Evolutionary conservation across 176 grass and related monocot genomes (phyloP).

Genomic region (Otatea glauca): DNA sequence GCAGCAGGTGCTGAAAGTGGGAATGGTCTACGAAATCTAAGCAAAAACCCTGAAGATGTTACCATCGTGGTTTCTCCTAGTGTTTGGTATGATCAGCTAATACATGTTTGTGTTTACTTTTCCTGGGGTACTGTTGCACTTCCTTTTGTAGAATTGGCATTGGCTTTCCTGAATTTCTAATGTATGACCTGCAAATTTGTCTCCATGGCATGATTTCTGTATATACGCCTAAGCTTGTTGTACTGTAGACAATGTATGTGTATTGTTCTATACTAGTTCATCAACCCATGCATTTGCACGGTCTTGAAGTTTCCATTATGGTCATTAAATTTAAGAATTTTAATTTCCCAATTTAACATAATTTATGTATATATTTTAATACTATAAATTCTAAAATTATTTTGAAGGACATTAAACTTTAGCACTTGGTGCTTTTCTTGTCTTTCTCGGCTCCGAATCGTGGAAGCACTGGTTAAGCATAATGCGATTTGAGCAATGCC

Average conservation of each 20-base stretch:
- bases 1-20: slow-evolving; percentile 60
- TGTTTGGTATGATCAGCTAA: not conserved
- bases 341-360: too few species aligned
- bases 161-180: not conserved
- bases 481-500: too few species aligned
- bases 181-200: not conserved
- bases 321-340: too few species aligned
- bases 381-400: too few species aligned
- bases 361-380: too few species aligned
- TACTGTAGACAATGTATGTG: not conserved
- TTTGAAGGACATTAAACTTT: too few species aligned
- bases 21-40: slow-evolving; percentile 65
- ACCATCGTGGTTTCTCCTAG: too few species aligned
- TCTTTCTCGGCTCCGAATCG: too few species aligned
- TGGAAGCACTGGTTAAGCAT: too few species aligned
- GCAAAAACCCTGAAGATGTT: not conserved
- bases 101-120: not conserved
- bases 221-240: not conserved
- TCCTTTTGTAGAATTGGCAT: not conserved
- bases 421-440: too few species aligned
- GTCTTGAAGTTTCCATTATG: too few species aligned
- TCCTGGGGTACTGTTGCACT: not conserved
- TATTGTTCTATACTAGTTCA: not conserved
- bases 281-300: too few species aligned
- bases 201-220: not conserved